Conservation (phyloP, 441 rosid genomes). For the Gossypium schwendimanii region DNA sequence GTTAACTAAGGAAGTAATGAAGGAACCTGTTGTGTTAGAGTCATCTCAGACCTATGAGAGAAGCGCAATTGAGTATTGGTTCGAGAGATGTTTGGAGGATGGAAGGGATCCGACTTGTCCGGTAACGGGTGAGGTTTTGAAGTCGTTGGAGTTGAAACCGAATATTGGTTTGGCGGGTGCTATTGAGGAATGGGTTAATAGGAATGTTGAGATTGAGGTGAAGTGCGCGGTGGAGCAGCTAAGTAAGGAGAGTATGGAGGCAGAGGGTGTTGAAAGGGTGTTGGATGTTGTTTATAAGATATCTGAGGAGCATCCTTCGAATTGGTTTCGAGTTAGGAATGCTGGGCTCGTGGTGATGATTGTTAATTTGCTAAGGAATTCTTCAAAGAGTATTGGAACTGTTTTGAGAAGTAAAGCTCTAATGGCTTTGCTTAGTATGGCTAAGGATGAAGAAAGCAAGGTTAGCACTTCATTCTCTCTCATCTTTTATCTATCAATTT, state of each 20-base stretch:
- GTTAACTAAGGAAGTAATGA: constrained; percentile 37
- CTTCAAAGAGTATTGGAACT: constrained; percentile 24
- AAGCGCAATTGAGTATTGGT: constrained; percentile 33
- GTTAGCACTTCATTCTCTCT: constrained; percentile 16
- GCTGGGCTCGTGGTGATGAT: constrained; percentile 27
- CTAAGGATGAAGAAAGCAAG: constrained; percentile 44
- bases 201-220: constrained; percentile 32
- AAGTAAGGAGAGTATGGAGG: constrained; percentile 18
- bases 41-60: constrained; percentile 37
- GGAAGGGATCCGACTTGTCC: constrained; percentile 33
- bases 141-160: constrained; percentile 28
- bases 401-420: constrained; percentile 36
- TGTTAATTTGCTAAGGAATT: constrained; percentile 23
- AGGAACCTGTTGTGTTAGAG: constrained; percentile 38
- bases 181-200: constrained; percentile 39
- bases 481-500: neutral
- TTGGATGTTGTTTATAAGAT: constrained; percentile 26
- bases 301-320: constrained; percentile 30
- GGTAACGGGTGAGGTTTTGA: constrained; percentile 31
- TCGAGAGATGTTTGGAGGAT: constrained; percentile 29
- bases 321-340: constrained; percentile 31
- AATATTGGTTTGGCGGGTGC: constrained; percentile 37
- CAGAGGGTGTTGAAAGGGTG: constrained; percentile 23
- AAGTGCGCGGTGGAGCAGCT: constrained; percentile 25
- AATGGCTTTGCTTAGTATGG: constrained; percentile 32